phyloP scores from a whole-genome alignment of 2,329 filamentous ascomycete genomes.

The Neofusicoccum kwambonambiense region DNA sequence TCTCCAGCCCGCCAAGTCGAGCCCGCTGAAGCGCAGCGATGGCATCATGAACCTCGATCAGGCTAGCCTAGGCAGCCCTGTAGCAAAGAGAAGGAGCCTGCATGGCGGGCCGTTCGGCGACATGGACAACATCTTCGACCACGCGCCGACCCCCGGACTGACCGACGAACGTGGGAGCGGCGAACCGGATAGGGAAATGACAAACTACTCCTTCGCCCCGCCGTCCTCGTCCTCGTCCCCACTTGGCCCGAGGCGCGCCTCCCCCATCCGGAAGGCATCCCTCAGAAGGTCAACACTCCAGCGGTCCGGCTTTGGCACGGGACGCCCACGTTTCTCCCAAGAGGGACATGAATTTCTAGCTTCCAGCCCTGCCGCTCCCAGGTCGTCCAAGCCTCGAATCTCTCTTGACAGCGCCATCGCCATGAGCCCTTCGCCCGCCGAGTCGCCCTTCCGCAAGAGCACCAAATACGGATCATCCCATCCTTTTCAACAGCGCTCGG shows the following conservation, averaged over 20 bases:
- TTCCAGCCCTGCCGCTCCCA: slow-evolving; percentile 54
- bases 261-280: slow-evolving; percentile 55
- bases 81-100: slow-evolving; percentile 85
- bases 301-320: slow-evolving; percentile 57
- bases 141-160: slow-evolving; percentile 30
- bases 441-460: slow-evolving; percentile 52
- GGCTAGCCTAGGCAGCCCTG: slow-evolving; percentile 74
- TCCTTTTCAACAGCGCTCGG: slow-evolving; percentile 26
- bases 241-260: slow-evolving; percentile 26
- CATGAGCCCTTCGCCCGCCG: slow-evolving; percentile 64
- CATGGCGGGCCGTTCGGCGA: slow-evolving; percentile 69
- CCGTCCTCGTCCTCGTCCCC: slow-evolving; percentile 33
- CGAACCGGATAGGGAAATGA: slow-evolving; percentile 31
- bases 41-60: slow-evolving; percentile 85
- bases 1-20: slow-evolving; percentile 61
- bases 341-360: slow-evolving; percentile 56
- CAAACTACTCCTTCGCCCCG: slow-evolving; percentile 36
- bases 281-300: slow-evolving; percentile 84
- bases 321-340: slow-evolving; percentile 37
- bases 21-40: slow-evolving; percentile 89
- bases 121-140: slow-evolving; percentile 72
- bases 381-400: slow-evolving; percentile 63
- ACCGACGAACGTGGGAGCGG: slow-evolving; percentile 22
- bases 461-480: slow-evolving; percentile 30
- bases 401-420: slow-evolving; percentile 77